Conservation (phyloP, 257 asterid species). For the Marsdenia floribunda region DNA sequence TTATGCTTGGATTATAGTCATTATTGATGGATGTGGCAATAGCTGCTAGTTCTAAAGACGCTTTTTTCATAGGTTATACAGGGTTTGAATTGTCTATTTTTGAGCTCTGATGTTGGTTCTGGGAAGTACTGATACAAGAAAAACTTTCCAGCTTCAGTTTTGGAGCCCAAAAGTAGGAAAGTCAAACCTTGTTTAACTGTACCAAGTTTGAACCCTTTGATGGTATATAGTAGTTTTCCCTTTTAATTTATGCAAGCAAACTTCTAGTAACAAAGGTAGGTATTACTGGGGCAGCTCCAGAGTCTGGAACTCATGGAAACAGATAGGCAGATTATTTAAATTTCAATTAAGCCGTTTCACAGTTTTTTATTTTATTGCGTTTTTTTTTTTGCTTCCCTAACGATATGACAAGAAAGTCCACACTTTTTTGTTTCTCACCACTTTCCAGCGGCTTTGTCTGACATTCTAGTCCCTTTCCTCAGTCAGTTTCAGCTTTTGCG, state of each 20-base stretch:
- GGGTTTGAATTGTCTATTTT: not conserved
- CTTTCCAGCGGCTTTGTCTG: not conserved
- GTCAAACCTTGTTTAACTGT: too few relatives aligned
- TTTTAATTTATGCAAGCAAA: not conserved
- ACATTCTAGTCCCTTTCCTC: slow-evolving; percentile 8
- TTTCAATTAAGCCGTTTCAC: not conserved
- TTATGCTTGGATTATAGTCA: not conserved
- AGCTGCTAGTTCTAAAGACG: not conserved
- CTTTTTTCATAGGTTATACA: not conserved
- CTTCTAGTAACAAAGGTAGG: not conserved
- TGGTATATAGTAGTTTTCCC: not conserved
- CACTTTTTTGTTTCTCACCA: not conserved
- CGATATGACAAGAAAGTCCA: not conserved
- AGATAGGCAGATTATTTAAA: not conserved
- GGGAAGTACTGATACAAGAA: not conserved
- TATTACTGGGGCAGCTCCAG: not conserved
- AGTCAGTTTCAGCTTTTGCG: slow-evolving; percentile 95
- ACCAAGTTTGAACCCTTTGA: not conserved
- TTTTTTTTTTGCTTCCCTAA: not conserved
- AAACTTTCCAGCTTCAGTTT: not conserved
- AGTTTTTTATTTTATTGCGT: not conserved
- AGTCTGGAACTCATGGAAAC: not conserved
- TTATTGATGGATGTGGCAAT: not conserved
- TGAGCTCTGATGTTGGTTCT: not conserved
- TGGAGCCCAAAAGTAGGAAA: too few relatives aligned